A percentile compares a stretch with the other conserved stretches of the same genome.
Conservation (phyloP, 768 basidiomycete species). For the Pleurotus tuoliensis region DNA sequence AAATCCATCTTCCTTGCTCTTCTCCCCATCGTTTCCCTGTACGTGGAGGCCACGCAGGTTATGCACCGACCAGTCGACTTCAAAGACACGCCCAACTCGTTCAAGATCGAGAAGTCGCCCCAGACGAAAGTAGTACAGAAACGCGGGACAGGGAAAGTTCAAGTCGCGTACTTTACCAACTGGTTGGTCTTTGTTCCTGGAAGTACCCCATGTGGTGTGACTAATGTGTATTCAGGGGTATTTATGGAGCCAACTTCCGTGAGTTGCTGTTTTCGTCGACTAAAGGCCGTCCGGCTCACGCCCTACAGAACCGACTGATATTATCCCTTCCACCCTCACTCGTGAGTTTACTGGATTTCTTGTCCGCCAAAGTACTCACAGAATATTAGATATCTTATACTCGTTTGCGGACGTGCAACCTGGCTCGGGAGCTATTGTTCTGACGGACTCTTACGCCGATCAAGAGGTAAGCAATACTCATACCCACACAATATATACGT, state of each 20-base stretch:
- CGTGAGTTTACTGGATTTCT: constrained; percentile 32
- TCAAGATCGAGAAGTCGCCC: constrained; percentile 28
- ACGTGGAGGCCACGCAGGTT: constrained; percentile 40
- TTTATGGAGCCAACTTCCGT: constrained; percentile 66
- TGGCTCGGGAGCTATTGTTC: constrained; percentile 53
- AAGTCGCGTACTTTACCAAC: constrained; percentile 55
- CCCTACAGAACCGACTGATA: constrained; percentile 57
- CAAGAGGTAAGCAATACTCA: constrained; percentile 39
- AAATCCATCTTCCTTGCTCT: not conserved
- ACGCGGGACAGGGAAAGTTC: constrained; percentile 34
- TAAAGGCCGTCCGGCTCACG: not conserved
- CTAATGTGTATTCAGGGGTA: constrained; percentile 31
- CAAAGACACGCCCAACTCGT: constrained; percentile 33
- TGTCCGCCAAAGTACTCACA: not conserved
- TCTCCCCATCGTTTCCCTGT: constrained; percentile 5
- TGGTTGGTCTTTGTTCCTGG: constrained; percentile 27
- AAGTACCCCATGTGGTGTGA: not conserved
- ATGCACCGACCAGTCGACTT: constrained; percentile 51
- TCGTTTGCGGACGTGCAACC: constrained; percentile 74
- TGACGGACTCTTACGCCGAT: constrained; percentile 77
- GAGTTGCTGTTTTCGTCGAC: constrained; percentile 16
- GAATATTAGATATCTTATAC: constrained; percentile 56
- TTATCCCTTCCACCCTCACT: constrained; percentile 56
- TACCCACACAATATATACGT: not conserved
- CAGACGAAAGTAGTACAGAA: constrained; percentile 37